Evolutionary conservation across 306 rosid genomes (phyloP).

Genomic region (Mucuna pruriens): DNA sequence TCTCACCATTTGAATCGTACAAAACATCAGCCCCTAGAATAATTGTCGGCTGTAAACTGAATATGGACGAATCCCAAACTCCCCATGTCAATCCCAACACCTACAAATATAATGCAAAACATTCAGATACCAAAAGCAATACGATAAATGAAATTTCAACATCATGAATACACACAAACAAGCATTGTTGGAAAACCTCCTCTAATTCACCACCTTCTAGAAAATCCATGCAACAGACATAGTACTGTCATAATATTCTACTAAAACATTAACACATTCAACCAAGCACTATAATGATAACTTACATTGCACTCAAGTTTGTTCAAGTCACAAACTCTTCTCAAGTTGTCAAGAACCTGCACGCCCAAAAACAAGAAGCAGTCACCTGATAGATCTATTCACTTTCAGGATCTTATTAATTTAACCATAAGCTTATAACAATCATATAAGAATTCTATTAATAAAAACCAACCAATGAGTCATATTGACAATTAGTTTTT

Average conservation of each 20-base stretch:
- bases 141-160: not conserved
- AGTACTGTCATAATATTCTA: not conserved
- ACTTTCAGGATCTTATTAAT: not conserved
- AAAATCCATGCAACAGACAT: slow-evolving; percentile 10
- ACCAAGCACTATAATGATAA: not conserved
- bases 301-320: slow-evolving; percentile 75
- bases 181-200: not conserved
- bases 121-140: slow-evolving; percentile 12
- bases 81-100: slow-evolving; percentile 89
- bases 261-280: slow-evolving; percentile 4
- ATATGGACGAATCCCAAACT: slow-evolving; percentile 78
- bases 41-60: slow-evolving; percentile 68
- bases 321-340: slow-evolving; percentile 71
- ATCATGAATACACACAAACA: slow-evolving; percentile 7
- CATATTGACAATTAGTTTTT: not conserved
- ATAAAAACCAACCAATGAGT: not conserved
- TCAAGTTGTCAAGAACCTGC: slow-evolving; percentile 91
- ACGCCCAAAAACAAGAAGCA: slow-evolving; percentile 35
- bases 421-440: not conserved
- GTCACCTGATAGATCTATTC: slow-evolving; percentile 16
- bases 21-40: slow-evolving; percentile 91
- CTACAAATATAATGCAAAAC: slow-evolving; percentile 45
- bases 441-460: not conserved
- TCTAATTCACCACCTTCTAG: not conserved
- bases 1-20: slow-evolving; percentile 77